These are phyloP conservation scores for Apiospora aurea DNA, from an alignment of 2,329 filamentous ascomycete species.

Conservation along the genomic window DNA sequence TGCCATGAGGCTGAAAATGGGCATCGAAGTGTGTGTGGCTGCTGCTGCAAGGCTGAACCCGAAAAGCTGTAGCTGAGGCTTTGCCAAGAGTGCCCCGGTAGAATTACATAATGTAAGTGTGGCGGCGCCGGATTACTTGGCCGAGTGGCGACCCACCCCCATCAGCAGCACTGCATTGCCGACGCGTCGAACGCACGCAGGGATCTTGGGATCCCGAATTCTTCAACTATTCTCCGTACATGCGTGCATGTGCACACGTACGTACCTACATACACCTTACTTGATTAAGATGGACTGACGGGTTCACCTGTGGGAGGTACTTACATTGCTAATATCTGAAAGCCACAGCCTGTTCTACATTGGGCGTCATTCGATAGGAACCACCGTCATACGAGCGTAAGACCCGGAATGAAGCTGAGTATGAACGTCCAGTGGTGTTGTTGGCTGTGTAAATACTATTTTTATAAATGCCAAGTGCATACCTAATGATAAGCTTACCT, in stretches of 20 bases:
- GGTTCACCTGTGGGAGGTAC: background rate
- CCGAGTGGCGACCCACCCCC: background rate
- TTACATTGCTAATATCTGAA: background rate
- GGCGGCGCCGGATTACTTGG: background rate
- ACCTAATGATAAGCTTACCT: background rate
- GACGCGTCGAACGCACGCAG: background rate
- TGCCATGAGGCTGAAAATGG: background rate
- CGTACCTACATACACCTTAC: no score
- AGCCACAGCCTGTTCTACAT: background rate
- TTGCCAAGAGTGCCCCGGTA: background rate
- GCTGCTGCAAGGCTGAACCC: background rate
- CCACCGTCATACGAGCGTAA: background rate
- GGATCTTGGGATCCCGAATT: background rate
- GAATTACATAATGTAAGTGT: constrained; percentile 16
- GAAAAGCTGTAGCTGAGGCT: background rate
- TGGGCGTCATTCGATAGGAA: background rate
- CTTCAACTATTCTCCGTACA: background rate
- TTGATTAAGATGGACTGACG: no score
- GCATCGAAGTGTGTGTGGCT: background rate
- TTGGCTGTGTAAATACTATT: background rate
- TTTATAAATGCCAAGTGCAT: no score
- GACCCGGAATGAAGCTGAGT: background rate
- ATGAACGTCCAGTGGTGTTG: background rate
- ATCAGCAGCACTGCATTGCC: background rate
- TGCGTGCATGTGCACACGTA: no score